Base-by-base conservation (phyloP, 2,329 filamentous ascomycete species). In the Scedosporium boydii region DNA sequence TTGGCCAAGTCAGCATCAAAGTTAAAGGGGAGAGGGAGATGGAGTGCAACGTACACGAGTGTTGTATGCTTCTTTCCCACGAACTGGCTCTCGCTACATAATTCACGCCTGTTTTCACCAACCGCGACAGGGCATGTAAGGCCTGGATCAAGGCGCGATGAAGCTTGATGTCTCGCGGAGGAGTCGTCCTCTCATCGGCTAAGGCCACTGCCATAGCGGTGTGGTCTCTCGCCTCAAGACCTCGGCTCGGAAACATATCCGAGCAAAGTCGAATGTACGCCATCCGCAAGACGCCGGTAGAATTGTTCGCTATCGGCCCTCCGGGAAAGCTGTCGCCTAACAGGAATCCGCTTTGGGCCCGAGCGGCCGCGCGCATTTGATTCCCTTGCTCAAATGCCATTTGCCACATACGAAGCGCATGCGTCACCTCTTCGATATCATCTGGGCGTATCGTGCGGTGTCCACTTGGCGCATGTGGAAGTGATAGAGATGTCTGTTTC, bases 201-300 rank as follows among this genome's bases (percentile, higher is more conserved):
- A 90, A 80, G 1, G 84, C 81, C 44, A 79, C 78, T 1, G 86
- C 86, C 64, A 90, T 86, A 29, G 83, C 71, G 57, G 79, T 73
- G 1, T 85, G 82, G 67, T 90, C 87, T 38, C 87, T 78, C 6
- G 84, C 87, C 68, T 88, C 86, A 38, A 90, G 78, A 29, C 82
- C 81, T 59, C 86, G 79, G 1, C 86, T 82, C 38, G 81, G 83
- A 1, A 53, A 41, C 6, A 88, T 77, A 66, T 90, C 86, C 2
- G 85, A 84, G 66, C 89, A 86, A 3, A 89, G 76, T 9, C 87
- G 78, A 60, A 90, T 87, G 64, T 86, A 86, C 0, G 85, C 85
- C 55, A 83, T 75, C 61, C 82, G 82, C 68, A 82, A 78, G 59
- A 86, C 76, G 9, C 83, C 86, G 14, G 80, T 87, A 57, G 85